A percentile compares a stretch with the other conserved stretches of the same genome.
phyloP scores from a whole-genome alignment of 2,329 filamentous ascomycete genomes.

The Verticillium longisporum region DNA sequence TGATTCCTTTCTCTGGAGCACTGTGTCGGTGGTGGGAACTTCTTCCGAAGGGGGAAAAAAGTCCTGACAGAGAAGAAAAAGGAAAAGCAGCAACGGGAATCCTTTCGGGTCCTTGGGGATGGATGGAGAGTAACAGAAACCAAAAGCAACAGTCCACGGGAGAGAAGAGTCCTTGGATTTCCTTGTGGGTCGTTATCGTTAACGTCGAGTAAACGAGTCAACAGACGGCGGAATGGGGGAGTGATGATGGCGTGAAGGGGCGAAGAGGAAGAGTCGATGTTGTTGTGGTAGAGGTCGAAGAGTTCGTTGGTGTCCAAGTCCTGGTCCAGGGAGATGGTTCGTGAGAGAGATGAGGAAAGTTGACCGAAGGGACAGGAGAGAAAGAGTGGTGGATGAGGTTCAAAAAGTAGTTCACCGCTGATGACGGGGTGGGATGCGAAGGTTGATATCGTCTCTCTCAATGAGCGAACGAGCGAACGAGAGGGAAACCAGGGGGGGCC shows the following conservation, averaged over 20 bases:
- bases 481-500: background rate
- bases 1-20: constrained; percentile 3
- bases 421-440: constrained; percentile 10
- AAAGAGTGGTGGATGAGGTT: constrained; percentile 15
- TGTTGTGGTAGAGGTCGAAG: background rate
- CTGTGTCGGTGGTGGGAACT: background rate
- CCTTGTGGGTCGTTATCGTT: constrained; percentile 7
- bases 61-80: constrained; percentile 12
- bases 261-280: background rate
- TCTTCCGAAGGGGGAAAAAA: constrained; percentile 4
- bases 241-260: constrained; percentile 2
- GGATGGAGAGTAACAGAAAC: constrained; percentile 14
- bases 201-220: constrained; percentile 47
- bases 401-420: background rate
- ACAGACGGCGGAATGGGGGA: constrained; percentile 10
- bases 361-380: constrained; percentile 29
- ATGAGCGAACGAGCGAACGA: constrained; percentile 8
- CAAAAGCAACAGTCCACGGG: constrained; percentile 7
- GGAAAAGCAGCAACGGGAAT: constrained; percentile 14
- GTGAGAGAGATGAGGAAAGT: constrained; percentile 6
- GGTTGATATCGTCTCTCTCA: constrained; percentile 12
- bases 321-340: background rate
- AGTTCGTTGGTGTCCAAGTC: background rate
- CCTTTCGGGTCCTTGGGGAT: constrained; percentile 8
- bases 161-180: background rate